Evolutionary conservation across 257 asterid genomes (phyloP).

Genomic region (Craterostigma plantagineum): DNA sequence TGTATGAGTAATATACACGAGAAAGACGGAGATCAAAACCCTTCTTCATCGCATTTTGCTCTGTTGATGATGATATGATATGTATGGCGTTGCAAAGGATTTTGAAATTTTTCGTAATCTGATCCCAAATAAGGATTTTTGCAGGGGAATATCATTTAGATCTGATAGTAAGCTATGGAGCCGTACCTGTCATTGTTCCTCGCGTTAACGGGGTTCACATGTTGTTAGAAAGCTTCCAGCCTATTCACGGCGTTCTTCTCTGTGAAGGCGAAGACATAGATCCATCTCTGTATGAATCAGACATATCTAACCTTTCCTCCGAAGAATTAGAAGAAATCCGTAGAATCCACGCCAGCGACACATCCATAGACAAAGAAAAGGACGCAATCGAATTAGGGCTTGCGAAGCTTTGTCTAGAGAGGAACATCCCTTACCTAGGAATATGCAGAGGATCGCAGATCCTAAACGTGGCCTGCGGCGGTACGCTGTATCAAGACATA

Average conservation of each 20-base stretch:
- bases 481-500: constrained; percentile 71
- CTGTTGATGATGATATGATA: neutral
- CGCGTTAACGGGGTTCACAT: constrained; percentile 62
- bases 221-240: constrained; percentile 64
- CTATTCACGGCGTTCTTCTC: constrained; percentile 79
- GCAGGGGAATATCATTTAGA: constrained; percentile 78
- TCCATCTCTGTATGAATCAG: constrained; percentile 60
- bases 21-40: too few relatives aligned
- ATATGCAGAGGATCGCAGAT: constrained; percentile 87
- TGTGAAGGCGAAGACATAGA: constrained; percentile 89
- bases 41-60: too few relatives aligned
- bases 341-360: constrained; percentile 43
- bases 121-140: neutral
- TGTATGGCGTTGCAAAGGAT: neutral
- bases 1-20: too few relatives aligned
- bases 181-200: constrained; percentile 68
- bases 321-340: constrained; percentile 59
- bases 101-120: neutral
- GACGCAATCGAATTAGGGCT: constrained; percentile 66
- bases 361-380: constrained; percentile 58
- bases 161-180: constrained; percentile 67
- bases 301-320: constrained; percentile 19
- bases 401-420: constrained; percentile 68
- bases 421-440: constrained; percentile 78
- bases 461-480: constrained; percentile 84